phyloP scores from a whole-genome alignment of 805 yeast genomes.

The Schwanniomyces yamadae region DNA sequence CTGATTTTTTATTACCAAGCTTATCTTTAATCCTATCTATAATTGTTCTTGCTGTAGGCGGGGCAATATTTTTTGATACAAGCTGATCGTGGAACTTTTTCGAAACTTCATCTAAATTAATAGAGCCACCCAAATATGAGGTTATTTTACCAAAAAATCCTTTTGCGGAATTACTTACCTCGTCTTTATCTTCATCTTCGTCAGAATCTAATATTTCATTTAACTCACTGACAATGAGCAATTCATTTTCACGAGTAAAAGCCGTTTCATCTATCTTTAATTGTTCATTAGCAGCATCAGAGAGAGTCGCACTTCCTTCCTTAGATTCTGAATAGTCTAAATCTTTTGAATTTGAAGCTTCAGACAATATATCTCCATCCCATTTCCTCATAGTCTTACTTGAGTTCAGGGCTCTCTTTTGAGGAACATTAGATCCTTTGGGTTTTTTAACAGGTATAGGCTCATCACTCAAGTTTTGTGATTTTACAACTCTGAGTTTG shows the following conservation, averaged over 20 bases:
- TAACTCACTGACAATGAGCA: conserved; percentile 41
- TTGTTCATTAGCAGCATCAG: conserved; percentile 6
- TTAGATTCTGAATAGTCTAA: conserved; percentile 35
- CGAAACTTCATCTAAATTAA: conserved; percentile 60
- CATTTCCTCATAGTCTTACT: conserved; percentile 44
- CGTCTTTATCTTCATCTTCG: conserved; percentile 24
- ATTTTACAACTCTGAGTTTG: conserved; percentile 27
- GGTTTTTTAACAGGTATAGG: neutral
- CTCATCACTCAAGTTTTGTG: conserved; percentile 3
- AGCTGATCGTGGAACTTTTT: conserved; percentile 71
- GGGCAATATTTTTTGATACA: conserved; percentile 85
- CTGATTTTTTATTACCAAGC: conserved; percentile 71
- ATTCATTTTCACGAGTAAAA: conserved; percentile 35
- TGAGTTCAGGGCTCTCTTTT: conserved; percentile 5
- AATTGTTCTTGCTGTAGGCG: conserved; percentile 76
- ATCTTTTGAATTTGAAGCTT: conserved; percentile 16
- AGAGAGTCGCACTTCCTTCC: conserved; percentile 3
- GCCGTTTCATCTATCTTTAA: conserved; percentile 29
- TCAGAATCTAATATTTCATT: conserved; percentile 37
- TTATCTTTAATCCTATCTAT: conserved; percentile 68
- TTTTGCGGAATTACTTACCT: conserved; percentile 2
- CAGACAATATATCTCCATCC: conserved; percentile 40
- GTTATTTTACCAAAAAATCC: conserved; percentile 36
- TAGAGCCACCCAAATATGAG: conserved; percentile 37
- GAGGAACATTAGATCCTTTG: neutral